Percentiles rank a stretch among this genome's conserved stretches.
Evolutionary conservation across 345 rosid genomes (phyloP).

Genomic region (Aegle marmelos): DNA sequence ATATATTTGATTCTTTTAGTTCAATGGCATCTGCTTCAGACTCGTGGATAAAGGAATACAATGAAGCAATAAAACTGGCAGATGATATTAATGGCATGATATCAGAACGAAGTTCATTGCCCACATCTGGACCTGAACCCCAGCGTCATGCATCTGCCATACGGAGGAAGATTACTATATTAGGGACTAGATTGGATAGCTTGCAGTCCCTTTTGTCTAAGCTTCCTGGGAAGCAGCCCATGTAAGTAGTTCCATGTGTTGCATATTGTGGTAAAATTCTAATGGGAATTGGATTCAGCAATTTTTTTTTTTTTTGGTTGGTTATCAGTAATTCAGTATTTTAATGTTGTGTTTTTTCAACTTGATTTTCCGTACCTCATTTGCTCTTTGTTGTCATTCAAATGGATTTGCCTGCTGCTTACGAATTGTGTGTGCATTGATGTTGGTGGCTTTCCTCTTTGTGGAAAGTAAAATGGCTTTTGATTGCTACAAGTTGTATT

Average conservation of each 20-base stretch:
- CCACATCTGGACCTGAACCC: conserved; percentile 71
- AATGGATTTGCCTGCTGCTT: neutral
- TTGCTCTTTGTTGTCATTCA: neutral
- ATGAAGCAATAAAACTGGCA: conserved; percentile 67
- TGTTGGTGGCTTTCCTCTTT: neutral
- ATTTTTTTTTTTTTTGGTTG: neutral
- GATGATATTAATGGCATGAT: conserved; percentile 89
- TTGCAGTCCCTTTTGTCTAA: conserved; percentile 66
- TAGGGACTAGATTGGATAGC: conserved; percentile 79
- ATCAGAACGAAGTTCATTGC: conserved; percentile 52
- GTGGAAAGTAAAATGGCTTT: neutral
- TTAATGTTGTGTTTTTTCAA: neutral
- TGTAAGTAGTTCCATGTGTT: conserved; percentile 36
- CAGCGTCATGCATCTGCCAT: conserved; percentile 86
- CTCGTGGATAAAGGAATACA: conserved; percentile 80
- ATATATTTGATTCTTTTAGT: conserved; percentile 19
- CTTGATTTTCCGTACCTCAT: neutral
- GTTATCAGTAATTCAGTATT: neutral
- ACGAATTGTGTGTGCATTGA: neutral
- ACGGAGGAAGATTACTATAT: conserved; percentile 84
- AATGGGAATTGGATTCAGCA: neutral
- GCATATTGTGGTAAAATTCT: neutral
- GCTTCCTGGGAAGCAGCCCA: conserved; percentile 69
- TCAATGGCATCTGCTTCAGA: conserved; percentile 75
- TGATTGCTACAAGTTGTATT: neutral